Conservation (phyloP, 169 alveolate species). For the Perkinsus chesapeaki region DNA sequence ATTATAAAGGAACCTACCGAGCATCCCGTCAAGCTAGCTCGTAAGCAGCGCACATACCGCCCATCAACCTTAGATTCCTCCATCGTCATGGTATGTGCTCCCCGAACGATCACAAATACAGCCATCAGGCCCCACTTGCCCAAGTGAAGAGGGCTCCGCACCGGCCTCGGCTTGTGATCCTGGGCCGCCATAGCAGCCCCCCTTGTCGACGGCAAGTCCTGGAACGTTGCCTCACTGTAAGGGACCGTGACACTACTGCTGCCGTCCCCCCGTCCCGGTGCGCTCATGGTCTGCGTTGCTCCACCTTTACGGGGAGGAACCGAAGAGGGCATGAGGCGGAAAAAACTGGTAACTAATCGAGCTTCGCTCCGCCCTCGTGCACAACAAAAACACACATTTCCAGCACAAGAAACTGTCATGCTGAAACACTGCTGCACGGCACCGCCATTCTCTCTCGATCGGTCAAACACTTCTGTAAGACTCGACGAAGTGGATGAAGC, state of each 20-base stretch:
- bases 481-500: neutral
- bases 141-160: neutral
- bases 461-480: neutral
- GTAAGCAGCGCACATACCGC: neutral
- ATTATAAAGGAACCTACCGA: neutral
- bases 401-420: neutral
- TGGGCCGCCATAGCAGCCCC: neutral
- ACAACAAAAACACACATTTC: neutral
- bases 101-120: neutral
- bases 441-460: neutral
- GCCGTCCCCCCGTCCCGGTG: no score
- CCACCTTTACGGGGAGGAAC: no score
- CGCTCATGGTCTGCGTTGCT: no score
- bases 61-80: neutral
- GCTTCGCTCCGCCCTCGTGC: neutral
- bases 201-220: neutral
- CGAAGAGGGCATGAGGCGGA: no score
- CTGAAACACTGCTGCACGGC: neutral
- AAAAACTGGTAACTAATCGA: no score
- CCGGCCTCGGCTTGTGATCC: neutral
- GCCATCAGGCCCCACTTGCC: neutral
- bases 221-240: no score
- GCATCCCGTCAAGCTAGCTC: neutral
- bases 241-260: no score
- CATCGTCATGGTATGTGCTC: neutral